These are phyloP conservation scores for Phytophthora syringae DNA, from an alignment of 352 stramenopile species.

Conservation along the genomic window DNA sequence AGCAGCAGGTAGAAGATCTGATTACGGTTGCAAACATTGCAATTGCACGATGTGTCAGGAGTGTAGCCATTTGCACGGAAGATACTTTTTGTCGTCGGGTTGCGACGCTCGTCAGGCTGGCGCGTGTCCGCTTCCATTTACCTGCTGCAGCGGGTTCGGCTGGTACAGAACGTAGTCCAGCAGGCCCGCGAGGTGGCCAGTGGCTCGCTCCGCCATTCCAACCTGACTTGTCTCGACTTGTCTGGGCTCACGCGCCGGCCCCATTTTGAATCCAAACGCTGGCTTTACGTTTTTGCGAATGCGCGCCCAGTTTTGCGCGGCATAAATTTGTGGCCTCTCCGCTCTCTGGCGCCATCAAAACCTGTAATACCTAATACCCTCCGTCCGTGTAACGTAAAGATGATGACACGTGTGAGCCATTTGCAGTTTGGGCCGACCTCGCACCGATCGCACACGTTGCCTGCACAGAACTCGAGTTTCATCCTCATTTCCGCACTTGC, in stretches of 20 bases:
- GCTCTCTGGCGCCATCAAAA: constrained; percentile 27
- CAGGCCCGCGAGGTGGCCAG: constrained; percentile 8
- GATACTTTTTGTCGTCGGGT: constrained; percentile 39
- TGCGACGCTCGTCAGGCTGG: not conserved
- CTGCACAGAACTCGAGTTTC: constrained; percentile 20
- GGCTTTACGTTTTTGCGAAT: constrained; percentile 1
- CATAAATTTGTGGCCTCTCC: constrained; percentile 40
- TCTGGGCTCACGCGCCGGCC: constrained; percentile 5
- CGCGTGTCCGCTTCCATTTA: constrained; percentile 4
- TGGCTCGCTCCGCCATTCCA: not conserved
- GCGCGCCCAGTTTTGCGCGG: not conserved
- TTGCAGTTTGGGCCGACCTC: constrained; percentile 12
- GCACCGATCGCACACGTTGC: constrained; percentile 4
- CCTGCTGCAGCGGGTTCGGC: constrained; percentile 39
- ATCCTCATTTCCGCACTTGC: constrained; percentile 42
- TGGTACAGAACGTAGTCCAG: constrained; percentile 35
- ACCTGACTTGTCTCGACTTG: constrained; percentile 21
- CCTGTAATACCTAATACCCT: constrained; percentile 4
- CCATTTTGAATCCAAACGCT: constrained; percentile 5
- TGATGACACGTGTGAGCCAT: not conserved
- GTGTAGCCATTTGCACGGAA: constrained; percentile 14
- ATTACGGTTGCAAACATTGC: no score
- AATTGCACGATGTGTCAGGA: no score
- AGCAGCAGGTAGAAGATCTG: constrained; percentile 72
- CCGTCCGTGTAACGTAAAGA: constrained; percentile 11